A percentile compares a stretch with the other conserved stretches of the same genome.
Evolutionary conservation across 140 eudicot species (phyloP).

Genomic region (Ambrosia hybrid): DNA sequence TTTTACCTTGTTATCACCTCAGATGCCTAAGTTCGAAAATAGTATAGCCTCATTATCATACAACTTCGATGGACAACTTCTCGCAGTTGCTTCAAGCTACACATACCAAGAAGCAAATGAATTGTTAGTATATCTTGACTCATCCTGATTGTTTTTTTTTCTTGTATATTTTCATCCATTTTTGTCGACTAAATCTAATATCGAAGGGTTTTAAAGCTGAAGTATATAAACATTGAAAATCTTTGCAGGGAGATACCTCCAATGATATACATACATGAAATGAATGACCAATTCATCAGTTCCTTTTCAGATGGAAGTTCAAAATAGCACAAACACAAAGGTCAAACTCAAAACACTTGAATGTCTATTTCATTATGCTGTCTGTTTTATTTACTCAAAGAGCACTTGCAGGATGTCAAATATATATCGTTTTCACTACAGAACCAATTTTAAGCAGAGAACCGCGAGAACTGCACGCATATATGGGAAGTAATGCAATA

Average conservation of each 20-base stretch:
- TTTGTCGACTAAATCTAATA: constrained; percentile 6
- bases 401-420: too few species aligned
- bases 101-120: constrained; percentile 80
- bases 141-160: neutral
- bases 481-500: too few species aligned
- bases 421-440: too few species aligned
- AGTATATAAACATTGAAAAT: neutral
- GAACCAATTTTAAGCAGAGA: too few species aligned
- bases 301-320: constrained; percentile 53
- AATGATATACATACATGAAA: constrained; percentile 61
- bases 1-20: constrained; percentile 22
- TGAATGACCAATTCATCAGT: constrained; percentile 34
- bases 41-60: constrained; percentile 80
- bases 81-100: constrained; percentile 89
- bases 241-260: constrained; percentile 69
- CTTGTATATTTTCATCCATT: constrained; percentile 3
- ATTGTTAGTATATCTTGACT: constrained; percentile 49
- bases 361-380: too few species aligned
- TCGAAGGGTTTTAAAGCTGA: neutral
- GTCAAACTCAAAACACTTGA: constrained; percentile 1
- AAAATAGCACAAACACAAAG: constrained; percentile 32
- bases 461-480: too few species aligned
- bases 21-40: constrained; percentile 75
- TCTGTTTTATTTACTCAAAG: too few species aligned
- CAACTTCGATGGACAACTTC: constrained; percentile 58